These are phyloP conservation scores for Allantophomopsis cytisporea DNA, from an alignment of 2,329 filamentous ascomycete species.

Conservation along the genomic window DNA sequence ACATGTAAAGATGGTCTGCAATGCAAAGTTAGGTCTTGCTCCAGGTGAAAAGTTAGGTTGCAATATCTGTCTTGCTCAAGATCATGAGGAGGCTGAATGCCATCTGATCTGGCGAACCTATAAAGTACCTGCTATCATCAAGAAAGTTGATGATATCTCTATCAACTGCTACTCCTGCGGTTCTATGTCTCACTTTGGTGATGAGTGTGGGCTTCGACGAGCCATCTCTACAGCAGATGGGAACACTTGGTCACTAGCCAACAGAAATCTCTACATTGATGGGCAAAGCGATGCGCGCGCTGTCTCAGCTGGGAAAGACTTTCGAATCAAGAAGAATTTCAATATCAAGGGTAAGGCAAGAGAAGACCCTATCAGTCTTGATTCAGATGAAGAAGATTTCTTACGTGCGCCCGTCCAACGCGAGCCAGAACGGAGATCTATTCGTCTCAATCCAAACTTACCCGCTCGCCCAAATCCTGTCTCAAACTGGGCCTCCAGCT, in stretches of 20 bases:
- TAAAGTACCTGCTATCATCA: constrained; percentile 22
- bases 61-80: constrained; percentile 38
- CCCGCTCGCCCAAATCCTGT: constrained; percentile 7
- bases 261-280: constrained; percentile 35
- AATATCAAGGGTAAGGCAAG: constrained; percentile 16
- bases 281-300: constrained; percentile 19
- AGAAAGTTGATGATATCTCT: constrained; percentile 34
- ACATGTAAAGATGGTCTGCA: constrained; percentile 36
- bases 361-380: constrained; percentile 14
- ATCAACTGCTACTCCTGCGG: constrained; percentile 44
- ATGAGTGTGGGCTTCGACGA: constrained; percentile 31
- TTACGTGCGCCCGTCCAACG: constrained; percentile 6
- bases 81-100: constrained; percentile 48
- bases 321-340: constrained; percentile 12
- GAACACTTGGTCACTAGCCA: constrained; percentile 37
- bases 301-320: constrained; percentile 14
- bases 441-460: neutral
- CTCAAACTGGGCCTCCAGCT: constrained; percentile 1
- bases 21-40: constrained; percentile 37
- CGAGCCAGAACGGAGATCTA: constrained; percentile 8
- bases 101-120: constrained; percentile 47
- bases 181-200: constrained; percentile 36
- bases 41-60: constrained; percentile 43
- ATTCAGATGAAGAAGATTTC: constrained; percentile 15
- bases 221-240: constrained; percentile 15